Base-by-base conservation (phyloP, 768 basidiomycete genomes). In the Psilocybe cyanescens region DNA sequence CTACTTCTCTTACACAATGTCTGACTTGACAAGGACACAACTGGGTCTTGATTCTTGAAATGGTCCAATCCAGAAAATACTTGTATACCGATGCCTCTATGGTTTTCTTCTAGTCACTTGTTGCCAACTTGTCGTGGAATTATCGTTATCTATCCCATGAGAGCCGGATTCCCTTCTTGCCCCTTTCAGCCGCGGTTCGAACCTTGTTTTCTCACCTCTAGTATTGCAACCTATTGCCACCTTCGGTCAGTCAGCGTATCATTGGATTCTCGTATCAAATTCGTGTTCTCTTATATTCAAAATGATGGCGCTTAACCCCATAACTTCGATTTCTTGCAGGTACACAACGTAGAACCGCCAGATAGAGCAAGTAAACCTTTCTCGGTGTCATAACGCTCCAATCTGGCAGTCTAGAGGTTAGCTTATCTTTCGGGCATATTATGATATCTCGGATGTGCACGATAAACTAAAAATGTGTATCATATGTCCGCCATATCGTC, bases 121-220 rank as follows among this genome's bases (percentile, higher is more conserved):
- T 49, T 28, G 47, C n/a, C 14, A 14, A 35, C 33, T 35, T 35
- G 33, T 11, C 33, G 47, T 30, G 31, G 44, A 44, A 31, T 44
- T 19, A 8, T 16, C 16, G 24, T 56, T 56, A 46, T 29, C 55
- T 55, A 24, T 56, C 51, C 31, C 52, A 56, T 56, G 55, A 56
- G 55, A 56, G 55, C 55, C 44, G 44, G 29, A 45, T 56, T 24
- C 55, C 41, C 41, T 29, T 45, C 24, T 56, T 56, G 8, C 55
- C 41, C 41, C 45, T 45, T 56, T 56, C 55, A 56, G 55, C 9
- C 29, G 19, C 41, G 4, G 11, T n/a, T 44, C 41, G 14, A 44
- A 44, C 41, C 11, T 11, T 12, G 41, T 44, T 44, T 44, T 44
- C 41, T 44, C 41, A 44, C 41, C 41, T 44, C 41, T n/a, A 11